Base-by-base conservation (phyloP, 139 green algal genomes). In the Chlamydomonas incerta region DNA sequence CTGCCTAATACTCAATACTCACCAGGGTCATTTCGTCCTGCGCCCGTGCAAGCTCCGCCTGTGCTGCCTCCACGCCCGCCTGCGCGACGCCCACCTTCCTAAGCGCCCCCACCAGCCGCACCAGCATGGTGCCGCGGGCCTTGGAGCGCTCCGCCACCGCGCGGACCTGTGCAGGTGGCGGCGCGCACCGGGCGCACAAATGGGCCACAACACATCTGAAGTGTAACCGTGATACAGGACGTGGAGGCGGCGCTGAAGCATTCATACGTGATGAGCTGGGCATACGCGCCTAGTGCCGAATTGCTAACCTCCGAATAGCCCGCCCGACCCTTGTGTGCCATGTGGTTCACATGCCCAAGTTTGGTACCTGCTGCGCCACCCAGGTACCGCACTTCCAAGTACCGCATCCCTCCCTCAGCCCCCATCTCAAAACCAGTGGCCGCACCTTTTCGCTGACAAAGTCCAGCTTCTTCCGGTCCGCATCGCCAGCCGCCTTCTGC, bases 81-180 rank as follows among this genome's bases (percentile, higher is more conserved):
- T 68, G 13, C 14, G 83, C 83, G 18, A 37, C 46, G 23, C 81
- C 74, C 65, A 75, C 66, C 55, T 55, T 55, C 52, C 66, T 26
- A 66, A 85, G 26, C 10, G 83, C 74, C 34, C 77, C 85, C 77
- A 89, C 65, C 57, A 89, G 77, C 55, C 72, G 81, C 46, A 89
- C 79, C 70, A 89, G 72, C 76, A 89, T 85, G 46, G 31, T 72
- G 46, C 85, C 85, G 2, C 85, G 85, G 31, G 72, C 80, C 85
- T 89, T 89, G 71, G 33, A 69, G 57, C 85, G 76, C 70, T 89
- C 85, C 6, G 85, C 85, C 58, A 89, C 62, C 34, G 70, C 41
- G 1, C 85, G 85, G 28, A 89, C 79, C 85, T 89, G 72, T 0
- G 23, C n/a, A n/a, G n/a, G n/a, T n/a, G n/a, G n/a, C n/a, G n/a